Percentiles rank a stretch among this genome's conserved stretches.
Conservation (phyloP, 257 asterid genomes). For the Solanum sitiens region DNA sequence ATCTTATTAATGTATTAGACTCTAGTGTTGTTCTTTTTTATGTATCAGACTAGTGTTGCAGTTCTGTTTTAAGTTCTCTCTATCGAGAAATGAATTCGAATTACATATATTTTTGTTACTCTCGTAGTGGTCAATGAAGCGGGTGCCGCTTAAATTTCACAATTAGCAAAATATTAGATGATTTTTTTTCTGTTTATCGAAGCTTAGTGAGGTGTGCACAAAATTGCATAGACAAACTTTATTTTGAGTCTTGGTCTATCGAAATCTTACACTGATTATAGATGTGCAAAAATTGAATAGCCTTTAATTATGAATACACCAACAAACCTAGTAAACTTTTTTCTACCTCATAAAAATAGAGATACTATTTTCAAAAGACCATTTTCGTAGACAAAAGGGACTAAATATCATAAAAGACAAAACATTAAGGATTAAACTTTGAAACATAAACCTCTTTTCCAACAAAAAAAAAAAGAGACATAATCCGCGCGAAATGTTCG, state of each 20-base stretch:
- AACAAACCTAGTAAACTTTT: neutral
- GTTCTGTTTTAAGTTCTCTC: neutral
- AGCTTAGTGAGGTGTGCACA: neutral
- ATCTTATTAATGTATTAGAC: neutral
- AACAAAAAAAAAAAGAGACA: neutral
- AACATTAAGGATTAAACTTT: neutral
- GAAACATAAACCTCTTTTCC: neutral
- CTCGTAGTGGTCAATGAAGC: neutral
- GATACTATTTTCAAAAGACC: too few relatives aligned
- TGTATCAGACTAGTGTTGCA: neutral
- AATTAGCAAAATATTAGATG: neutral
- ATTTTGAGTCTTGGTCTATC: neutral
- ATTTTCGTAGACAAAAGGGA: neutral
- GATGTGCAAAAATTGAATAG: neutral
- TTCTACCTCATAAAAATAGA: neutral
- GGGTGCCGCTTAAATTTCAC: neutral
- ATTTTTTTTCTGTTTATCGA: neutral
- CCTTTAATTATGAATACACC: neutral
- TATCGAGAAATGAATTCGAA: neutral
- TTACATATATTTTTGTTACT: neutral
- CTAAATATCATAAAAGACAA: neutral
- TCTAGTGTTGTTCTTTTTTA: neutral
- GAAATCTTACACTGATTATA: too few relatives aligned
- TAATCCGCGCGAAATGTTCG: constrained; percentile 24
- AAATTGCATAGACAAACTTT: neutral